Percentiles rank a stretch among this genome's conserved stretches.
Evolutionary conservation across 2,329 filamentous ascomycete species (phyloP).

Genomic region (Diplodia scrobiculata): DNA sequence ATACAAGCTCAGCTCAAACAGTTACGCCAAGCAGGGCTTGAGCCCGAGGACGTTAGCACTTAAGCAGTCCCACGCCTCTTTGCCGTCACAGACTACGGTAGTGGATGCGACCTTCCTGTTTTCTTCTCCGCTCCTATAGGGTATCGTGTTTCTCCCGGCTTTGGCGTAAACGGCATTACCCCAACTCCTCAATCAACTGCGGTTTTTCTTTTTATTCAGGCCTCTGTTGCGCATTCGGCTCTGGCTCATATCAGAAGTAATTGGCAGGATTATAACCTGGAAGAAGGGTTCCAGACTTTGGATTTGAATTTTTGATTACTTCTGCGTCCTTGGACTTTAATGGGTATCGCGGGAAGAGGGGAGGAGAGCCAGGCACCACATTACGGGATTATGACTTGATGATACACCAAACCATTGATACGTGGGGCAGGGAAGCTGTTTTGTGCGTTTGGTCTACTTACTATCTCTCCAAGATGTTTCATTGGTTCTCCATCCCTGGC

Average conservation of each 20-base stretch:
- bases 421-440: neutral
- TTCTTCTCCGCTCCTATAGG: slow-evolving; percentile 4
- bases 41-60: neutral
- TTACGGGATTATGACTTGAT: slow-evolving; percentile 6
- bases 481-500: neutral
- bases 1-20: slow-evolving; percentile 9
- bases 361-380: neutral
- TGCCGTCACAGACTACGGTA: no score
- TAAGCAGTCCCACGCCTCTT: neutral
- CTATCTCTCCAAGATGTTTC: neutral
- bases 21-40: neutral
- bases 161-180: neutral
- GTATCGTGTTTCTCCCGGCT: neutral
- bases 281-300: neutral
- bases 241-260: neutral
- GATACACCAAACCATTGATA: slow-evolving; percentile 10
- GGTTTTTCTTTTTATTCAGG: neutral
- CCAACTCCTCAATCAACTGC: neutral
- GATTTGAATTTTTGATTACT: neutral
- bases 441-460: neutral
- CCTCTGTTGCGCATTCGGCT: neutral
- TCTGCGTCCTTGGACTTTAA: slow-evolving; percentile 1
- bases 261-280: neutral
- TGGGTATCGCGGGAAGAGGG: neutral
- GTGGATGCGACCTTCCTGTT: neutral